Conservation (phyloP, 805 yeast genomes). For the Kuraishia capsulata region DNA sequence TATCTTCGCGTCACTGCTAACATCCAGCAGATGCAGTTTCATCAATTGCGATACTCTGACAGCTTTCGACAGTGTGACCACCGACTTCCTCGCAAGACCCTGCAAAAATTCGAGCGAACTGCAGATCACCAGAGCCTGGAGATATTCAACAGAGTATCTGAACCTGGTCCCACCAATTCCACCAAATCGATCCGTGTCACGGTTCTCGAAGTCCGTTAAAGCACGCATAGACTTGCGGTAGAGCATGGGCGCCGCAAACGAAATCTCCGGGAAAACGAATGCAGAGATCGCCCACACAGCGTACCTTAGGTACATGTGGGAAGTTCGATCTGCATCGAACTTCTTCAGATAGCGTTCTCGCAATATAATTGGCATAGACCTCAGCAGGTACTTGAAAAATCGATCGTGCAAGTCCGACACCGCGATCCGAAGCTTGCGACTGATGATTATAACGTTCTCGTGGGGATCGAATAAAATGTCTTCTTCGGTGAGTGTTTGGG, state of each 20-base stretch:
- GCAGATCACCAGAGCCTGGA: background rate
- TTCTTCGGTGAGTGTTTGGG: background rate
- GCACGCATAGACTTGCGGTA: background rate
- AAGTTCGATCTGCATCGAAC: background rate
- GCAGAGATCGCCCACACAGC: background rate
- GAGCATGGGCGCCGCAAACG: background rate
- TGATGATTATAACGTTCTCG: background rate
- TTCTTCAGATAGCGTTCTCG: background rate
- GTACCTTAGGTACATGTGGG: conserved; percentile 1
- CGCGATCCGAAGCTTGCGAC: background rate
- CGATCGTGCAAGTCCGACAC: background rate
- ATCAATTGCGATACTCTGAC: background rate
- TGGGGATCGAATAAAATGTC: background rate
- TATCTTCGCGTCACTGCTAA: background rate
- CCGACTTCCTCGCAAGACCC: background rate
- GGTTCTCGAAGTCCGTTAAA: background rate
- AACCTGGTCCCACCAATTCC: background rate
- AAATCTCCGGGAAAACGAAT: background rate
- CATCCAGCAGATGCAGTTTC: background rate
- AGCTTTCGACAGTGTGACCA: background rate
- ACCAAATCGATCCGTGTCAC: background rate
- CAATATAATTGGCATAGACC: background rate
- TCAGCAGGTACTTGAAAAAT: background rate
- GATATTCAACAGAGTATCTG: background rate
- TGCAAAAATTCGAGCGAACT: background rate